A percentile compares a stretch with the other conserved stretches of the same genome.
phyloP scores from a whole-genome alignment of 2,329 filamentous ascomycete species.

The Trichoderma asperellum region DNA sequence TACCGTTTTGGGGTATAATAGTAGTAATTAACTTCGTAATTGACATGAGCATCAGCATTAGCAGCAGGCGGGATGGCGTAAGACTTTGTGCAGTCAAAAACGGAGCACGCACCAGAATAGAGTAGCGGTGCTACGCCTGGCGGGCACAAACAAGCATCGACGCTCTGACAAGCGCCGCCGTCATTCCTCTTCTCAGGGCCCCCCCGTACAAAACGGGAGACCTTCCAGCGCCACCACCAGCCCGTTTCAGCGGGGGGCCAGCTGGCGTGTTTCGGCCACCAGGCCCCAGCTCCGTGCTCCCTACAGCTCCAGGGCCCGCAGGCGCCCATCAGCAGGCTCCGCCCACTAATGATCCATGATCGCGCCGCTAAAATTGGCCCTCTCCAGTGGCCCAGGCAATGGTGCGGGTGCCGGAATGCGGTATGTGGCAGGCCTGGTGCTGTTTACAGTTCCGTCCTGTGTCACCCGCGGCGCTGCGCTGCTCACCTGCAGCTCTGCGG shows the following conservation, averaged over 20 bases:
- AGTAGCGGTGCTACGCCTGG: neutral
- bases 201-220: conserved; percentile 25
- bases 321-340: conserved; percentile 20
- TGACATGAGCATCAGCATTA: neutral
- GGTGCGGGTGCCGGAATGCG: neutral
- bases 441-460: conserved; percentile 9
- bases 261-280: conserved; percentile 26
- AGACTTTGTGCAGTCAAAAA: neutral
- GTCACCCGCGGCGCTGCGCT: neutral
- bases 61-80: conserved; percentile 9
- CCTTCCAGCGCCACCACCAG: neutral
- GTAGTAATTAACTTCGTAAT: conserved; percentile 6
- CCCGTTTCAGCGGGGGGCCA: conserved; percentile 26
- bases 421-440: conserved; percentile 3
- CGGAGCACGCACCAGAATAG: neutral
- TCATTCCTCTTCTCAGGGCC: neutral
- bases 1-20: conserved; percentile 20
- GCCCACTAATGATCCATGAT: conserved; percentile 25
- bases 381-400: conserved; percentile 6
- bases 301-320: neutral
- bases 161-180: conserved; percentile 12
- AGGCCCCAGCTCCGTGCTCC: conserved; percentile 16
- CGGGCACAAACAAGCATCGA: neutral
- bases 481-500: conserved; percentile 1
- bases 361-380: conserved; percentile 20